Base-by-base conservation (phyloP, 345 rosid species). In the Hypericum androsaemum region DNA sequence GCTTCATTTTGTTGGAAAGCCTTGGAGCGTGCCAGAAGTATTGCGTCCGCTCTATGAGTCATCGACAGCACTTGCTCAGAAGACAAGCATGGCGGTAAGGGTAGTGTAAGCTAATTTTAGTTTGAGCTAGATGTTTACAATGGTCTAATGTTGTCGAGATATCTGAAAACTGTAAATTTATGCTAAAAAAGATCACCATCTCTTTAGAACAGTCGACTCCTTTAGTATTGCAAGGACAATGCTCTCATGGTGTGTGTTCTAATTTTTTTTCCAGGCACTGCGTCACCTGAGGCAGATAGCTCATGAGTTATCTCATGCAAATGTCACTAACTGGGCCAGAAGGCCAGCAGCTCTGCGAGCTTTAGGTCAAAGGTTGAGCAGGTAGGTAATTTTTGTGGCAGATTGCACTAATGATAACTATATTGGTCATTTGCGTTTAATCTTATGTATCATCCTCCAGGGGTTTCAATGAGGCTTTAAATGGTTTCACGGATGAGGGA, bases 21-120 rank as follows among this genome's bases (percentile, higher is more conserved):
- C 99, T n/a, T 81, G 95, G 85, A 82, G 89, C 22, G 99, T 94
- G 63, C 97, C 99, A 43, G 99, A 94, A 74, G 99, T 94, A 56
- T 62, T 94, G 54, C 94, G 99, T 36, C 95, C 99, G 0, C 77
- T 88, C 39, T 94, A 88, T 32, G 99, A 94, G 70, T 94, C 97
- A 57, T 88, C 99, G 53, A 82, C 82, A 40, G 80, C 82, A 60
- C 99, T 94, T 64, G 95, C 99, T 5, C 99, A 94, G 62, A 94
- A 83, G 82, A 86, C 83, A 60, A 94, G 97, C 40, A 80, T 94
- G 95, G 94, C 94, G 2, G 99, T 94, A 61, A 71, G 94, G 57
- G 52, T 45, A 9, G 52, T 45, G 10, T 12, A n/a, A 45, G 28
- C 43, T 9, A 10, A 8, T 49, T 47, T 39, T 56, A 17, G 36